These are phyloP conservation scores for Ploettnerulaceae sp. DNA, from an alignment of 2,329 filamentous ascomycete species.

Conservation along the genomic window DNA sequence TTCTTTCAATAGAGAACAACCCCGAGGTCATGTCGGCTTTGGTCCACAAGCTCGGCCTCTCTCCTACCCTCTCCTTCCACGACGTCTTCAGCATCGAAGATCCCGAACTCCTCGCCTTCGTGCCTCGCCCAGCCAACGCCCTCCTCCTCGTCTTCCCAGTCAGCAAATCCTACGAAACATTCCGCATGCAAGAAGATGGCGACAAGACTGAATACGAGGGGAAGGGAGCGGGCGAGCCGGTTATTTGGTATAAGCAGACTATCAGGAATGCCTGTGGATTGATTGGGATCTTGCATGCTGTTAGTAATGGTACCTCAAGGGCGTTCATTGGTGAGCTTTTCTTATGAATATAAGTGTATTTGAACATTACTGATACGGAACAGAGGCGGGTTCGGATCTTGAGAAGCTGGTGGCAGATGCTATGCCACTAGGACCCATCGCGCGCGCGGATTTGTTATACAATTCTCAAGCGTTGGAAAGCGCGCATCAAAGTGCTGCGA, in stretches of 20 bases:
- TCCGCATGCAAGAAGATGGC: constrained; percentile 70
- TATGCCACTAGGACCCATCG: constrained; percentile 60
- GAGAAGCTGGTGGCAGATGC: constrained; percentile 63
- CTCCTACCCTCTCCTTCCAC: constrained; percentile 70
- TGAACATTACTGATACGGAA: neutral
- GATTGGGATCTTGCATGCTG: constrained; percentile 82
- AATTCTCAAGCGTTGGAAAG: constrained; percentile 68
- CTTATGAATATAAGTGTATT: neutral
- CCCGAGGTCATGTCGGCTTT: constrained; percentile 84
- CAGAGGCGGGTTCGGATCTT: constrained; percentile 39
- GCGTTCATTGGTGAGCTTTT: constrained; percentile 81
- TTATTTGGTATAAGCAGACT: constrained; percentile 93
- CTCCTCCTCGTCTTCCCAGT: constrained; percentile 93
- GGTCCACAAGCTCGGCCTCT: constrained; percentile 78
- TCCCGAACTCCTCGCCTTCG: constrained; percentile 77
- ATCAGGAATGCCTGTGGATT: constrained; percentile 93
- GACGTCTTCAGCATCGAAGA: constrained; percentile 93
- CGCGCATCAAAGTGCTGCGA: constrained; percentile 82
- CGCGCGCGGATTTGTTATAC: constrained; percentile 73
- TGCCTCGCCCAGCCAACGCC: constrained; percentile 83
- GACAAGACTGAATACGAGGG: constrained; percentile 59
- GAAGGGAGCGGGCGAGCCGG: constrained; percentile 64
- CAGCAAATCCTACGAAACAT: constrained; percentile 72
- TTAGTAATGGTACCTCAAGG: constrained; percentile 71
- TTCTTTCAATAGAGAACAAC: constrained; percentile 57